Percentiles rank a stretch among this genome's conserved stretches.
Evolutionary conservation across 768 basidiomycete genomes (phyloP).

Genomic region (Phaffia australis): DNA sequence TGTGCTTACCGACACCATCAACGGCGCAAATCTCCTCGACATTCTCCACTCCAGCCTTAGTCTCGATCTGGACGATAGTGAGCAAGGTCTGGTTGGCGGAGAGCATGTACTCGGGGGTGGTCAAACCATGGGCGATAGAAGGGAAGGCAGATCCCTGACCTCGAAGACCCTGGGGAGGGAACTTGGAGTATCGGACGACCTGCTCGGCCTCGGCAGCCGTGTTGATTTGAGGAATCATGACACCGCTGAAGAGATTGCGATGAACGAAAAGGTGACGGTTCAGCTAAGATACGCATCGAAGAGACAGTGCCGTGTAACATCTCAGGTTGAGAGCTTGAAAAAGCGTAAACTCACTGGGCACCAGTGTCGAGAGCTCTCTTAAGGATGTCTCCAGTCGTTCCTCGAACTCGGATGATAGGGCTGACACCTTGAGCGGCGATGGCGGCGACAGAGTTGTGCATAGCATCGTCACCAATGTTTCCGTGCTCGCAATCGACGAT

Average conservation of each 20-base stretch:
- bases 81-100: constrained; percentile 49
- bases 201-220: constrained; percentile 34
- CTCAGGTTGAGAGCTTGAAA: background rate
- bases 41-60: constrained; percentile 50
- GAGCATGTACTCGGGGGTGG: constrained; percentile 34
- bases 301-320: background rate
- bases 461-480: constrained; percentile 32
- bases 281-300: constrained; percentile 7
- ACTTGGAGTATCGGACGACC: constrained; percentile 36
- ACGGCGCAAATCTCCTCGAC: constrained; percentile 52
- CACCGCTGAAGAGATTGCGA: constrained; percentile 26
- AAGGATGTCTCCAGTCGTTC: constrained; percentile 35
- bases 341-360: constrained; percentile 28
- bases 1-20: constrained; percentile 46
- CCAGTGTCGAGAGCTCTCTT: constrained; percentile 40
- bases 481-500: constrained; percentile 37
- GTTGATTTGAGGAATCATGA: constrained; percentile 35
- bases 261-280: constrained; percentile 9
- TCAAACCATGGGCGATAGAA: constrained; percentile 33
- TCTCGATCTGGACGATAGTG: constrained; percentile 61
- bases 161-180: constrained; percentile 36
- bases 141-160: constrained; percentile 39
- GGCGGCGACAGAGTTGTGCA: constrained; percentile 34
- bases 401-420: constrained; percentile 38
- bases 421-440: constrained; percentile 32